phyloP scores from a whole-genome alignment of 139 green algal genomes.

The Chlorella sp. region DNA sequence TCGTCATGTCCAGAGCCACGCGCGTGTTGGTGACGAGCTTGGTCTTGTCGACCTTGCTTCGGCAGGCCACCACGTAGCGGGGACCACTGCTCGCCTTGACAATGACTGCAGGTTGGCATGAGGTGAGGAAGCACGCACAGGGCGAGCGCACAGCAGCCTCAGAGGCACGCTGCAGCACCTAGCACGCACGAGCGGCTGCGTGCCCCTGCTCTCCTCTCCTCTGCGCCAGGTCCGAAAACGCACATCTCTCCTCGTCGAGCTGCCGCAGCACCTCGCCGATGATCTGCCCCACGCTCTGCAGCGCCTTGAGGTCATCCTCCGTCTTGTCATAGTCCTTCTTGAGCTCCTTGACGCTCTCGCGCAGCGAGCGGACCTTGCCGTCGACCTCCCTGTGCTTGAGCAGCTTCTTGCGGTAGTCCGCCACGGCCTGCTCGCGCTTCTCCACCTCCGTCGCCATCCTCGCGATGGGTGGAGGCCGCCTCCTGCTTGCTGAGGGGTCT shows the following conservation, averaged over 20 bases:
- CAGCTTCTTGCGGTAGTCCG: constrained; percentile 81
- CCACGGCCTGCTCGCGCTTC: constrained; percentile 52
- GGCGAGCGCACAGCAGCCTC: no score
- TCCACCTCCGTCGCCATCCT: constrained; percentile 35
- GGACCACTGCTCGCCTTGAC: constrained; percentile 98
- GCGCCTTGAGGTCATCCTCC: constrained; percentile 97
- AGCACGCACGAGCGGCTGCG: no score
- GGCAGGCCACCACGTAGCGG: constrained; percentile 95
- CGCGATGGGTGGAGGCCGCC: not conserved
- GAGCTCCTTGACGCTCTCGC: constrained; percentile 74
- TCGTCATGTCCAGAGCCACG: constrained; percentile 98
- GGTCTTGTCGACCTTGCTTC: constrained; percentile 92
- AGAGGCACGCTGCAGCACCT: not conserved
- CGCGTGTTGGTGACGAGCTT: constrained; percentile 89
- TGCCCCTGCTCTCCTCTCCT: no score
- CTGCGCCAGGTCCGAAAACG: no score
- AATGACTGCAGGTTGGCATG: constrained; percentile 93
- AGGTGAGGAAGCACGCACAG: no score
- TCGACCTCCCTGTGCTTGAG: constrained; percentile 87
- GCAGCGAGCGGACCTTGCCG: constrained; percentile 60
- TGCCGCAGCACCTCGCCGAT: constrained; percentile 98
- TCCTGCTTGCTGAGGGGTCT: not conserved
- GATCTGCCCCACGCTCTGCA: constrained; percentile 99
- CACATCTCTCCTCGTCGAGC: constrained; percentile 95
- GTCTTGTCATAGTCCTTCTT: constrained; percentile 98